A percentile compares a stretch with the other conserved stretches of the same genome.
Conservation (phyloP, 2,329 filamentous ascomycete species). For the Fusarium burgessii region DNA sequence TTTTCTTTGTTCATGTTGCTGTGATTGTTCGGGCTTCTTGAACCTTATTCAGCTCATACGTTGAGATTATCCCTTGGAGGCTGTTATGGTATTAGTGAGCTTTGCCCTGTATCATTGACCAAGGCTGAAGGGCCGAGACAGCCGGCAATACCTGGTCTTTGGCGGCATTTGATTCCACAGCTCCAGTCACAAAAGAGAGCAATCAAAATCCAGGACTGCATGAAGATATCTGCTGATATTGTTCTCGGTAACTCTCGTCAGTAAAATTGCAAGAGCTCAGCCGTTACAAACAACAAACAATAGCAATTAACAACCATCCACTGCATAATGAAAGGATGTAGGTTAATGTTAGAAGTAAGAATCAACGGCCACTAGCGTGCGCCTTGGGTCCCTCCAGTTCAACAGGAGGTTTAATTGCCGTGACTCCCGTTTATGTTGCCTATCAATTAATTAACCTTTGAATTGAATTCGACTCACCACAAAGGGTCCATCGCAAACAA, state of each 20-base stretch:
- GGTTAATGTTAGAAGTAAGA: conserved; percentile 23
- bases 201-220: neutral
- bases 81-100: conserved; percentile 2
- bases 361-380: conserved; percentile 44
- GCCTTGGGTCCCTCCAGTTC: conserved; percentile 26
- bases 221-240: neutral
- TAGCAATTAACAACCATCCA: neutral
- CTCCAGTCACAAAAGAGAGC: neutral
- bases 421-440: conserved; percentile 11
- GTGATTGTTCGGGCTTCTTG: neutral
- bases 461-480: conserved; percentile 8
- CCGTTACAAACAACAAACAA: neutral
- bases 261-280: neutral
- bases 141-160: conserved; percentile 21
- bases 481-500: conserved; percentile 4
- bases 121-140: conserved; percentile 23
- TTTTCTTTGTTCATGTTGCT: neutral
- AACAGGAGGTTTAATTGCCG: conserved; percentile 28
- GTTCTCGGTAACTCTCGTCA: neutral
- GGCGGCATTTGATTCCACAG: conserved; percentile 12
- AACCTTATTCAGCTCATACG: neutral
- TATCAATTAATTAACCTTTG: neutral
- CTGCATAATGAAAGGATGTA: conserved; percentile 27
- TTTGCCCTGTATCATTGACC: conserved; percentile 8
- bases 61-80: neutral